A percentile compares a stretch with the other conserved stretches of the same genome.
These are phyloP conservation scores for Exophiala bonariae DNA, from an alignment of 2,329 filamentous ascomycete species.

Conservation along the genomic window DNA sequence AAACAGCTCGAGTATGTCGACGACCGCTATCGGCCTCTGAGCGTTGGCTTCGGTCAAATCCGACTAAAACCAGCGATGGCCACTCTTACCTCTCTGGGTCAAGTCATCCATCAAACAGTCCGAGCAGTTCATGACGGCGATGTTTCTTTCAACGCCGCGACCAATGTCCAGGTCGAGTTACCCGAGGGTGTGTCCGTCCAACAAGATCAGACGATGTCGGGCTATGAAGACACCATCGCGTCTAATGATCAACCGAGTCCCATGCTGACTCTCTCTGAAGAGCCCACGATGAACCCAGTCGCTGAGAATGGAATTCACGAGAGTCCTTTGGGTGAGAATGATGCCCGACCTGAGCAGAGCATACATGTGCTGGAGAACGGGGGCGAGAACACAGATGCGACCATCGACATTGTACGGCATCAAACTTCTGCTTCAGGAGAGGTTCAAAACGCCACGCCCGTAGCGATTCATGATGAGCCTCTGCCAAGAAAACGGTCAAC, in stretches of 20 bases:
- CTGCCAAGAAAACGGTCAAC: constrained; percentile 58
- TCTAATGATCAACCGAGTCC: neutral
- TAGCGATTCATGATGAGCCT: constrained; percentile 23
- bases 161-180: constrained; percentile 42
- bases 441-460: constrained; percentile 11
- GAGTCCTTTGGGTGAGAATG: neutral
- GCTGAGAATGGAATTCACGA: neutral
- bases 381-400: neutral
- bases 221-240: neutral
- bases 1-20: constrained; percentile 30
- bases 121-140: constrained; percentile 40
- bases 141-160: constrained; percentile 34
- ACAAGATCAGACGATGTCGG: constrained; percentile 7
- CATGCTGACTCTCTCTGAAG: neutral
- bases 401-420: neutral
- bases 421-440: neutral
- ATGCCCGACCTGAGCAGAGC: neutral
- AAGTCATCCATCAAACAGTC: constrained; percentile 47
- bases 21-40: constrained; percentile 36
- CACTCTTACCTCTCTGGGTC: constrained; percentile 51
- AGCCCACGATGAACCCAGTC: neutral
- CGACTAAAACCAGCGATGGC: constrained; percentile 35
- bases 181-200: constrained; percentile 33
- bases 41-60: constrained; percentile 38
- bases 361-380: neutral